Percentiles rank a stretch among this genome's conserved stretches.
phyloP scores from a whole-genome alignment of 768 basidiomycete genomes.

The Termitomyces sp. region DNA sequence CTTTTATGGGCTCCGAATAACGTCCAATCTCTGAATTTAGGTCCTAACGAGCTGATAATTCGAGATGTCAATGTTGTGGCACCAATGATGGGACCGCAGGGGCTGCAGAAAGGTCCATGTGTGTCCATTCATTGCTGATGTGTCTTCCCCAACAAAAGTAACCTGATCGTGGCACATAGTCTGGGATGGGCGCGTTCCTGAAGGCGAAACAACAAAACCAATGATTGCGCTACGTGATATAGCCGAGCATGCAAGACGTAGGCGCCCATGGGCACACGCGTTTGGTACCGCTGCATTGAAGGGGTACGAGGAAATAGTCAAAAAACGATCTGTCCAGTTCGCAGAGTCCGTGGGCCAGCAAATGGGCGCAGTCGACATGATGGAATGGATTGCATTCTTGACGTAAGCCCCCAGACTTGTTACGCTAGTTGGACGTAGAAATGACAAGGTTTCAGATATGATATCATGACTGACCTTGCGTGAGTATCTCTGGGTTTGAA shows the following conservation, averaged over 20 bases:
- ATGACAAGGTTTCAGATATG: constrained; percentile 23
- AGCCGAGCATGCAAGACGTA: constrained; percentile 39
- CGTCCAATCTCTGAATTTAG: constrained; percentile 25
- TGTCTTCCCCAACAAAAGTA: not conserved
- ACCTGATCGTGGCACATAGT: constrained; percentile 25
- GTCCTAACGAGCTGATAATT: constrained; percentile 57
- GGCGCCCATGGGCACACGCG: constrained; percentile 45
- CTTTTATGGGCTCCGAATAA: too few relatives aligned
- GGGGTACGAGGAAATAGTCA: constrained; percentile 40
- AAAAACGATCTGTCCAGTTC: constrained; percentile 33
- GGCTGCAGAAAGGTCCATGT: constrained; percentile 58
- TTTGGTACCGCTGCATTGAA: constrained; percentile 42
- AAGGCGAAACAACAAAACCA: constrained; percentile 28
- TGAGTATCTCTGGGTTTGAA: not conserved
- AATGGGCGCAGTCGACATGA: constrained; percentile 25
- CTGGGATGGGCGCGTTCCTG: constrained; percentile 48
- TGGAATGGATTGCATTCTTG: constrained; percentile 35
- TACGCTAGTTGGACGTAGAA: not conserved
- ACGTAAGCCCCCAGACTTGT: constrained; percentile 24
- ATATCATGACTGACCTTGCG: constrained; percentile 37
- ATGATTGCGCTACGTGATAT: constrained; percentile 35
- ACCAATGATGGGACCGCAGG: constrained; percentile 44
- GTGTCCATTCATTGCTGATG: constrained; percentile 1
- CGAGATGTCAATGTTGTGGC: constrained; percentile 39
- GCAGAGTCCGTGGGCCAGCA: constrained; percentile 29